Evolutionary conservation across 2,329 filamentous ascomycete genomes (phyloP), one percentile per base, ranked within the genome.

Genomic region (Plectosphaerella cucumerina): DNA sequence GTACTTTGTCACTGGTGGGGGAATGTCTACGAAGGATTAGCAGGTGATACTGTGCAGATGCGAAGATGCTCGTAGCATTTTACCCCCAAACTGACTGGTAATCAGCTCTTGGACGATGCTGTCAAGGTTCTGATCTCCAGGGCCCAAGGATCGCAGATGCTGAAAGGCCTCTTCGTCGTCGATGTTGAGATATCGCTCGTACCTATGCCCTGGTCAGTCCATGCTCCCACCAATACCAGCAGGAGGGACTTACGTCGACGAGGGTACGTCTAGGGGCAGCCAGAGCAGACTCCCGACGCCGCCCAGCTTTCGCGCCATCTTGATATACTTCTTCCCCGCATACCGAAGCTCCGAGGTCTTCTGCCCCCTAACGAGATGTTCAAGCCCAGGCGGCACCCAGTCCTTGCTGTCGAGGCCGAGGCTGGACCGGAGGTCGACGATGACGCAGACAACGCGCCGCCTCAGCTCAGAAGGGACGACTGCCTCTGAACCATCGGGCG

Each of bases 281-380:
- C 64, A 67, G 14, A 65, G 52, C 3, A 66, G 50, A 0, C 60
- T 58, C 0, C 64, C 64, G 2, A 65, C 51, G 2, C 60, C 57
- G 1, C 61, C 62, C 4, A 67, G 55, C 26, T 55, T 52, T 2
- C 65, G 53, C 0, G 59, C 61, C 22, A 67, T 64, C 48, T 66
- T 67, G 54, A 67, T 60, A 6, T 67, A 67, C 47, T 67, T 67
- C 17, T 58, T 63, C 0, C 65, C 65, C 0, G 64, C 60, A 53
- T 66, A 64, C 3, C 61, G 54, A 20, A 67, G 35, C 22, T 67
- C 64, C 0, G 55, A 31, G 2, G 60, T 63, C 17, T 42, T 42
- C 0, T 56, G 48, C 1, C 58, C 58, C 11, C 59, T 55, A 2
- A 59, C 48, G 3, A 62, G 34, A 4, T 34, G 41, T 14, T 58